Conservation (phyloP, 352 stramenopile genomes). For the Globisporangium camurandrum region DNA sequence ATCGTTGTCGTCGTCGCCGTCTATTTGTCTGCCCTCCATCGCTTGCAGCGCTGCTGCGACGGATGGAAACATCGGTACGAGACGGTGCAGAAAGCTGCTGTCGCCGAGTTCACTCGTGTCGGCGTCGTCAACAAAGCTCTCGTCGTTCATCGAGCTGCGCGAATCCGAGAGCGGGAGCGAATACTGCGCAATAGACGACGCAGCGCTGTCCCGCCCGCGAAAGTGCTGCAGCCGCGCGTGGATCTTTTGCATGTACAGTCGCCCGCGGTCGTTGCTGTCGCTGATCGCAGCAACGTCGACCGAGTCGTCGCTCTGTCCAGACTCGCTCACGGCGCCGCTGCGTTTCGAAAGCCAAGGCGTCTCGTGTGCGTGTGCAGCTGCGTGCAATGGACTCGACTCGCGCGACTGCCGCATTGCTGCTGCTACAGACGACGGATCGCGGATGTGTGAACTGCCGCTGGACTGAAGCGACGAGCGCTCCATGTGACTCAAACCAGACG, state of each 20-base stretch:
- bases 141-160: conserved; percentile 44
- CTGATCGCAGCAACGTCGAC: background rate
- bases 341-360: too few relatives aligned
- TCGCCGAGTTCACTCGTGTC: conserved; percentile 9
- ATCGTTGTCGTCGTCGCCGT: background rate
- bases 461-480: too few relatives aligned
- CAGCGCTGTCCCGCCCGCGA: conserved; percentile 5
- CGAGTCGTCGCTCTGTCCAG: conserved; percentile 3
- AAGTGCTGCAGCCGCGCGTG: conserved; percentile 11
- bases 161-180: conserved; percentile 53
- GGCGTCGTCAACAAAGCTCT: conserved; percentile 23
- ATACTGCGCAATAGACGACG: conserved; percentile 29
- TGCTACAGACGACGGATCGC: too few relatives aligned
- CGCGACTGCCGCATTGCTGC: too few relatives aligned
- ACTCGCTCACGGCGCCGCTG: too few relatives aligned
- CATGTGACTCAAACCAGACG: too few relatives aligned
- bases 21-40: conserved; percentile 3
- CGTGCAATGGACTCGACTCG: too few relatives aligned
- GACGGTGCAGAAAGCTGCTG: conserved; percentile 45
- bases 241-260: conserved; percentile 18
- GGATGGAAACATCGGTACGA: conserved; percentile 53
- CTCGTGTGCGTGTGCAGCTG: too few relatives aligned
- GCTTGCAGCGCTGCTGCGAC: conserved; percentile 1
- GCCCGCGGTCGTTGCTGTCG: background rate
- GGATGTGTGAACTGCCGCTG: too few relatives aligned